Evolutionary conservation across 306 rosid species (phyloP), one percentile per base, ranked within the genome.

Genomic region (Quercus parvula): DNA sequence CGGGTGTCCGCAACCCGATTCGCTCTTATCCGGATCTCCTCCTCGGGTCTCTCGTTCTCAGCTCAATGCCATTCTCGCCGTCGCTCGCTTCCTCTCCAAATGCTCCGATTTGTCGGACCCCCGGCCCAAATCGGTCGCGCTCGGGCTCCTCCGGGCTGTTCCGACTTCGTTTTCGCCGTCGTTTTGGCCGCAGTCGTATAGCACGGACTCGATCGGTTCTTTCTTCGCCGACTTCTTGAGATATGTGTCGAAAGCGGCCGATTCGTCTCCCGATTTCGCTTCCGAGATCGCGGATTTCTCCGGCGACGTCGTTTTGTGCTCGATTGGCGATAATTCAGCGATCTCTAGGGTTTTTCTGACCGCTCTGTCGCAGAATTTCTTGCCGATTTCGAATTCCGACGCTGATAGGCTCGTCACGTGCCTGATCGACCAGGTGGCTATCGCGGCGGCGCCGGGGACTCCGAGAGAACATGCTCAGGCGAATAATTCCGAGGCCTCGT

Each of bases 21-120:
- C 82, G 57, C 91, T 95, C 6, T 82, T 87, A 0, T 58, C 85
- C 24, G 93, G 97, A 91, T 92, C 96, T 83, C 88, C 90, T 74
- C 83, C 90, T 74, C 83, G 97, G 88, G 90, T 92, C 86, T 88
- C 99, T 52, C 92, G 90, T 19, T 82, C 95, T 30, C 99, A 95
- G 84, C 97, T 95, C 90, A 92, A 95, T 90, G 98, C 99, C 78
- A 86, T 95, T 49, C 88, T 88, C 70, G 98, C 94, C 75, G 92
- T 95, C 54, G 91, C 96, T 6, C 90, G 97, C 19, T 89, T 95
- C 76, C 70, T 95, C 62, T 95, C 99, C 59, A 89, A 89, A 44
- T 95, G 94, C 73, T 76, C 92, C 33, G 88, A 86, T 77, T 78
- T 83, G 69, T 4, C 87, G 82, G 98, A 93, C 89, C 91, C 86